These are phyloP conservation scores for Sesbania bispinosa DNA, from an alignment of 306 rosid genomes.

Conservation along the genomic window DNA sequence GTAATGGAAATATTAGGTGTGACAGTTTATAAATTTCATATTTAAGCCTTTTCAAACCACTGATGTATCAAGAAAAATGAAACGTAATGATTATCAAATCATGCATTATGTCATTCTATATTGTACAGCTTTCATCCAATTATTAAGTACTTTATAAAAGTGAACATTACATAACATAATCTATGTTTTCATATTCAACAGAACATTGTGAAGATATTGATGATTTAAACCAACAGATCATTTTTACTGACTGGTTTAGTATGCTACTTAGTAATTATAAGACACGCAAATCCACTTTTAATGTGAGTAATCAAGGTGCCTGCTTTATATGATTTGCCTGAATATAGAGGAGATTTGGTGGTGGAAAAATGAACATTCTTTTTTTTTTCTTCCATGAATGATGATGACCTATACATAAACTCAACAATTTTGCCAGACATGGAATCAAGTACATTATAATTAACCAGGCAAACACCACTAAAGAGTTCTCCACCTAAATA, in stretches of 20 bases:
- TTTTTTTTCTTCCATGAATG: constrained; percentile 13
- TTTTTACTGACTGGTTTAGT: too few relatives aligned
- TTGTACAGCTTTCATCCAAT: background rate
- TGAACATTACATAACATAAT: background rate
- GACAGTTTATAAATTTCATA: background rate
- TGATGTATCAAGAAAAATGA: background rate
- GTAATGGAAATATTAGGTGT: too few relatives aligned
- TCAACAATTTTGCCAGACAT: constrained; percentile 34
- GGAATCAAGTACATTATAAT: constrained; percentile 35
- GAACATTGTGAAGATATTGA: background rate
- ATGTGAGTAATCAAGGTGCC: background rate
- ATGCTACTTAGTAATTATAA: too few relatives aligned
- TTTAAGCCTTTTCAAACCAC: background rate
- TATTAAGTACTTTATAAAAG: background rate
- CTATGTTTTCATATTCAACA: background rate
- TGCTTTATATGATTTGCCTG: background rate
- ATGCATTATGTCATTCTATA: background rate
- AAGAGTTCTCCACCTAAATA: constrained; percentile 22
- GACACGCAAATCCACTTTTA: background rate
- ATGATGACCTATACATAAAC: constrained; percentile 35
- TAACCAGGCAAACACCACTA: constrained; percentile 22
- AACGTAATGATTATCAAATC: background rate
- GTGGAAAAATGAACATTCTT: background rate
- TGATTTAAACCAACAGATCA: background rate
- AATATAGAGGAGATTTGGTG: background rate